Evolutionary conservation across 495 filamentous ascomycete species (phyloP).

Genomic region (Chaetomidium leptoderma): DNA sequence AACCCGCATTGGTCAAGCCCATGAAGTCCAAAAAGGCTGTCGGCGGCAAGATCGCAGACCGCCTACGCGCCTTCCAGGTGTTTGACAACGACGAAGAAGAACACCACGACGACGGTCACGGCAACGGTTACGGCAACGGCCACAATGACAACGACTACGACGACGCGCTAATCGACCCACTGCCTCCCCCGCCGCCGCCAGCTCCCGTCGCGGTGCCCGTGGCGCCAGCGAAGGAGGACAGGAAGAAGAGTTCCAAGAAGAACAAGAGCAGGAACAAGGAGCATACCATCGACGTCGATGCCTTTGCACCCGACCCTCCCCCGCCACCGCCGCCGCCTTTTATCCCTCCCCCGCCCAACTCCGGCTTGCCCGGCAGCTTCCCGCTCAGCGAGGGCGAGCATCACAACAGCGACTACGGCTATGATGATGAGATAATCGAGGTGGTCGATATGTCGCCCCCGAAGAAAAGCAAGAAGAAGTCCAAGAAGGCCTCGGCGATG

Average conservation of each 20-base stretch:
- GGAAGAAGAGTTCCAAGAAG: conserved; percentile 28
- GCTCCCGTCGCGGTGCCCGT: conserved; percentile 11
- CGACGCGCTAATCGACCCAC: conserved; percentile 8
- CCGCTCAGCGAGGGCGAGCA: conserved; percentile 39
- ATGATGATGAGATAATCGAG: conserved; percentile 44
- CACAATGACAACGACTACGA: conserved; percentile 6
- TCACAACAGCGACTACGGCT: conserved; percentile 5
- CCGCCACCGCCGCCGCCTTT: conserved; percentile 19
- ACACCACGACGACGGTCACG: conserved; percentile 9
- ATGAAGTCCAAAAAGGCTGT: conserved; percentile 43
- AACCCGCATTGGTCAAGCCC: conserved; percentile 34
- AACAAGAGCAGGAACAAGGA: conserved; percentile 19
- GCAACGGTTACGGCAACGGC: too few species aligned
- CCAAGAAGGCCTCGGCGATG: conserved; percentile 23
- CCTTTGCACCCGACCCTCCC: conserved; percentile 16
- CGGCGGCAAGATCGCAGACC: conserved; percentile 49
- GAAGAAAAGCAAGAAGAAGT: conserved; percentile 39
- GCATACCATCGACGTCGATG: conserved; percentile 17
- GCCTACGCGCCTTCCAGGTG: conserved; percentile 50
- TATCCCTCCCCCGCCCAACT: conserved; percentile 39
- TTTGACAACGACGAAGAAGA: conserved; percentile 36
- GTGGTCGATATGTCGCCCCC: conserved; percentile 44
- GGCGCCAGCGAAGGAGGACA: conserved; percentile 21
- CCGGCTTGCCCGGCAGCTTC: conserved; percentile 46
- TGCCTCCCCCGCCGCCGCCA: conserved; percentile 21